A percentile compares a stretch with the other conserved stretches of the same genome.
Evolutionary conservation across 345 rosid species (phyloP).

Genomic region (Aquilaria malaccensis): DNA sequence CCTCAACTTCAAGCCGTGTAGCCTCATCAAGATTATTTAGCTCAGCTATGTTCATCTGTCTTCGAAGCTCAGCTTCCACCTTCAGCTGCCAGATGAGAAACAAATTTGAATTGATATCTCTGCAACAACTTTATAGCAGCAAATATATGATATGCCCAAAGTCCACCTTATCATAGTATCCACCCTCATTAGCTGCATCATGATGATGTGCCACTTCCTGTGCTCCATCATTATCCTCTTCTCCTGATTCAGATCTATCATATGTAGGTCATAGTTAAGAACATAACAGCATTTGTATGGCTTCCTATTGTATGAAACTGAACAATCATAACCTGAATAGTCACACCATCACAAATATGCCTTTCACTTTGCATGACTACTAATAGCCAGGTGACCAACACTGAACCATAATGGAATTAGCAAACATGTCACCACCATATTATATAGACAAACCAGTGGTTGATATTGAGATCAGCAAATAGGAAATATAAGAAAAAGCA

Average conservation of each 20-base stretch:
- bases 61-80: constrained; percentile 71
- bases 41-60: constrained; percentile 73
- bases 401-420: no score
- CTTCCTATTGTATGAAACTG: not conserved
- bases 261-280: constrained; percentile 58
- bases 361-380: no score
- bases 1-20: constrained; percentile 76
- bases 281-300: constrained; percentile 12
- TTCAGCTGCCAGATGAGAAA: constrained; percentile 54
- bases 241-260: constrained; percentile 51
- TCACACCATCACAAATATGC: not conserved
- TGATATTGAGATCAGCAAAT: not conserved
- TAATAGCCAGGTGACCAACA: no score
- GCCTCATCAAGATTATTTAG: constrained; percentile 77
- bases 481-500: not conserved
- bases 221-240: constrained; percentile 51
- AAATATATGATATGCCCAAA: not conserved
- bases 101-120: constrained; percentile 10
- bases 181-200: constrained; percentile 52
- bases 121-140: not conserved
- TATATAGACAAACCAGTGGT: not conserved
- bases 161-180: constrained; percentile 66
- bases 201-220: constrained; percentile 25
- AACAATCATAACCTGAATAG: not conserved
- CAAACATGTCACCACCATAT: no score